Evolutionary conservation across 75 land plant genomes (phyloP).

Genomic region (Selaginella moellendorffii): DNA sequence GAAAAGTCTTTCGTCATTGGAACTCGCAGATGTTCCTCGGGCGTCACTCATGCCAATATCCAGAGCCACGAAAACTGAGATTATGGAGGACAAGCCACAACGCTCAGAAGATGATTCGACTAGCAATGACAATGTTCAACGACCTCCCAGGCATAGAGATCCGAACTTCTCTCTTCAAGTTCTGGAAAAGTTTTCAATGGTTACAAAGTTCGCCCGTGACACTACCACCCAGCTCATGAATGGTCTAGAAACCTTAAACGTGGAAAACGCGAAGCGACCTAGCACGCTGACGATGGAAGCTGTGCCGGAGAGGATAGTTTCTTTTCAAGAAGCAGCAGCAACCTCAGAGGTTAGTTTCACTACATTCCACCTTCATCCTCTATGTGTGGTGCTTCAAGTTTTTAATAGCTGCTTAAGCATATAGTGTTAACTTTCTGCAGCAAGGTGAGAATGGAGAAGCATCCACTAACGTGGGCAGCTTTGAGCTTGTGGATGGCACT

Average conservation of each 20-base stretch:
- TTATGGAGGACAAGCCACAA: background rate
- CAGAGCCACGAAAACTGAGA: too few species aligned
- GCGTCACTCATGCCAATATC: constrained; percentile 38
- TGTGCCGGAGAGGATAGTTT: too few species aligned
- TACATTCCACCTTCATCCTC: too few species aligned
- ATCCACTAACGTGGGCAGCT: constrained; percentile 33
- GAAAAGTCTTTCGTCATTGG: constrained; percentile 81
- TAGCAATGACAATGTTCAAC: background rate
- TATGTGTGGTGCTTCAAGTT: too few species aligned
- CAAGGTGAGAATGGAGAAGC: constrained; percentile 9
- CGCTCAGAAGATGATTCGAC: background rate
- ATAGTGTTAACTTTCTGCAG: background rate
- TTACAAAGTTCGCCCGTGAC: constrained; percentile 93
- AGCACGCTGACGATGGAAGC: background rate
- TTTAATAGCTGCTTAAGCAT: background rate
- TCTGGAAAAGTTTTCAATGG: constrained; percentile 88
- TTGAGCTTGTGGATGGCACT: constrained; percentile 48
- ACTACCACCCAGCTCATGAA: constrained; percentile 68
- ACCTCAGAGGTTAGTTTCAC: too few species aligned
- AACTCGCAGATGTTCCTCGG: constrained; percentile 63
- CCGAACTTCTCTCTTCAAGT: constrained; percentile 66
- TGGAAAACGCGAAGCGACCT: background rate
- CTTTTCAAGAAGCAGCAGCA: background rate
- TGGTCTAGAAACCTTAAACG: background rate
- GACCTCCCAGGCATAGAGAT: background rate